Evolutionary conservation across 164 flowering plant species (phyloP), one percentile per base, ranked within the genome.

Genomic region (Aristolochia californica): DNA sequence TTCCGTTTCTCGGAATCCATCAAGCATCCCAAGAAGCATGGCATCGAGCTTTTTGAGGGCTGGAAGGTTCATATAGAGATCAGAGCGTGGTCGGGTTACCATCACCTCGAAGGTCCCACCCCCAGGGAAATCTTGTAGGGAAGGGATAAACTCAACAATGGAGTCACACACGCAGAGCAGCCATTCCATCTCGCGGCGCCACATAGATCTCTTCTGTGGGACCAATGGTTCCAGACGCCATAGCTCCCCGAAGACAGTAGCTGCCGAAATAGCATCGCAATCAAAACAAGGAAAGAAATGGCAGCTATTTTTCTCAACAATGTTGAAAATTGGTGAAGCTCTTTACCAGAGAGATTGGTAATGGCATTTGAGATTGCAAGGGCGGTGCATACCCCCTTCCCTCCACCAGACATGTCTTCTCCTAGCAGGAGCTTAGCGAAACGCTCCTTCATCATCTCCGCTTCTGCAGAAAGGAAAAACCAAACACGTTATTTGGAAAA

Each of bases 331-430:
- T 8, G 27, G 8, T n/a, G 23, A 24, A 23, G 5, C 14, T 28
- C 26, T 45, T 44, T 47, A 85, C 93, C 88, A 21, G 84, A 79
- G 25, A 85, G 84, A 66, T 86, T 84, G 1, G 96, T 85, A 18
- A 86, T 88, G 72, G 94, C 93, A 43, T 88, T 88, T 1, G 91
- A 86, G 58, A 85, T 81, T 1, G 96, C 88, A 3, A 88, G 80
- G 23, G 96, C 96, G 2, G 85, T 80, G 56, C 83, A 79, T 0
- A 88, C 91, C 40, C 96, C 96, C 52, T 84, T 82, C 4, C 89
- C 87, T 30, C 91, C 83, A 43, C 94, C 96, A 0, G 96, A 88
- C 96, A 86, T 85, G 57, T 88, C 96, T 66, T 88, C 96, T 45
- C 90, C 96, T 0, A 88, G 81, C 15, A 88, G 75, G 55, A 88